Conservation (phyloP, 495 filamentous ascomycete genomes). For the Neurospora sp. region DNA sequence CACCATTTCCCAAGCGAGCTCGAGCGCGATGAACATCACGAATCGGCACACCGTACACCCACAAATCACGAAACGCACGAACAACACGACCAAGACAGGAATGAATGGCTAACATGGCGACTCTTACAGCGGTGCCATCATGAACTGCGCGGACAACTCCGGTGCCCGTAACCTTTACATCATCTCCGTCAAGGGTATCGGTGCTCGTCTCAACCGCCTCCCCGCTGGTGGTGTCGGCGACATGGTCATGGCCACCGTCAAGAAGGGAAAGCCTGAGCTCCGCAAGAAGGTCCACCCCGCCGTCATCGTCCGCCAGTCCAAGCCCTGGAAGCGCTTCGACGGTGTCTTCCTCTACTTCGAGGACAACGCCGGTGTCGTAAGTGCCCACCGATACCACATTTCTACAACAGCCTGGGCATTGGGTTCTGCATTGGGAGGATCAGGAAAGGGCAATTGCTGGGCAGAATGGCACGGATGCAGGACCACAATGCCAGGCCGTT, state of each 20-base stretch:
- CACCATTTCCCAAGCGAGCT: background rate
- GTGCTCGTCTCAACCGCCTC: slow-evolving; percentile 95
- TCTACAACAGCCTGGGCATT: background rate
- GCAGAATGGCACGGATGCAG: background rate
- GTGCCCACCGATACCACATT: slow-evolving; percentile 29
- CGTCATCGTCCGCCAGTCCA: slow-evolving; percentile 94
- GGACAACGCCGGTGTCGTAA: slow-evolving; percentile 97
- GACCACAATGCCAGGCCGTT: background rate
- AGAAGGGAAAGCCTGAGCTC: slow-evolving; percentile 99
- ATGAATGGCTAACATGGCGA: slow-evolving; percentile 13
- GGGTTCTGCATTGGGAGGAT: background rate
- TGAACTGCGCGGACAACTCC: slow-evolving; percentile 97
- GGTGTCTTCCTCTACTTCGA: slow-evolving; percentile 99
- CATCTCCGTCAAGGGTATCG: slow-evolving; percentile 99
- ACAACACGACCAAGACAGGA: background rate
- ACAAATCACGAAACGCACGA: background rate
- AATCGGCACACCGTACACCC: background rate
- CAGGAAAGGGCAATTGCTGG: background rate
- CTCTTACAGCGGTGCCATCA: slow-evolving; percentile 71
- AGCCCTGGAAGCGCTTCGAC: slow-evolving; percentile 96
- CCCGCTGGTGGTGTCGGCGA: slow-evolving; percentile 96
- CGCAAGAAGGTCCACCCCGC: slow-evolving; percentile 99
- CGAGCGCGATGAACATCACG: background rate
- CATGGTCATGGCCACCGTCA: slow-evolving; percentile 99
- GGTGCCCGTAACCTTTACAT: slow-evolving; percentile 99